Evolutionary conservation across 2,329 filamentous ascomycete genomes (phyloP), one percentile per base, ranked within the genome.

Genomic region (Colletotrichum truncatum): DNA sequence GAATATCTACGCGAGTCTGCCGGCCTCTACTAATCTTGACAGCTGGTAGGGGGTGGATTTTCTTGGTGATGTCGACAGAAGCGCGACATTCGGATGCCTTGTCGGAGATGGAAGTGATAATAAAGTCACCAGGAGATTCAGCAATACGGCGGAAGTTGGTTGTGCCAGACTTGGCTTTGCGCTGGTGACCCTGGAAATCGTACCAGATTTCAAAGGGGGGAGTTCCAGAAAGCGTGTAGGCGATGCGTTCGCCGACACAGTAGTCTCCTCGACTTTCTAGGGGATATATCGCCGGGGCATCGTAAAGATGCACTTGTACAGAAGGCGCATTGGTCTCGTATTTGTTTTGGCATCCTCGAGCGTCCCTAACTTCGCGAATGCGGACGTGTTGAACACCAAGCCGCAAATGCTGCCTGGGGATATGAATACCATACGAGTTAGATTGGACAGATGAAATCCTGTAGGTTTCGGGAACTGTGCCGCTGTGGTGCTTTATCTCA

Each of bases 161-260:
- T 23, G 89, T 91, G 36, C 87, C 82, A 11, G 92, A 91, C 69
- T 91, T 91, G 57, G 95, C 96, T 76, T 93, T 95, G 79, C 92
- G 90, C 43, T 87, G 86, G 41, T 87, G 86, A 59, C 90, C 91
- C 70, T 94, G 90, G 79, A 99, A 99, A 10, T 89, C 92, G 81
- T 99, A 99, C 77, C 91, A 91, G 45, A 99, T 91, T 45, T 95
- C 93, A 77, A 99, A 99, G 0, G 97, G 97, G 16, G 94, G 90
- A 58, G 93, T 92, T 45, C 96, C 97, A 1, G 93, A 93, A 6
- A 99, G 88, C 0, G 93, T 94, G 80, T 97, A 99, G 4, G 93
- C 92, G 69, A 99, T 91, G 57, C 94, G 91, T 77, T 99, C 96
- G 69, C 97, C 96, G 10, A 99, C 94, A 77, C 96, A 99, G 80